A percentile compares a stretch with the other conserved stretches of the same genome.
Conservation (phyloP, 2,329 filamentous ascomycete genomes). For the Fusarium verrucosum region DNA sequence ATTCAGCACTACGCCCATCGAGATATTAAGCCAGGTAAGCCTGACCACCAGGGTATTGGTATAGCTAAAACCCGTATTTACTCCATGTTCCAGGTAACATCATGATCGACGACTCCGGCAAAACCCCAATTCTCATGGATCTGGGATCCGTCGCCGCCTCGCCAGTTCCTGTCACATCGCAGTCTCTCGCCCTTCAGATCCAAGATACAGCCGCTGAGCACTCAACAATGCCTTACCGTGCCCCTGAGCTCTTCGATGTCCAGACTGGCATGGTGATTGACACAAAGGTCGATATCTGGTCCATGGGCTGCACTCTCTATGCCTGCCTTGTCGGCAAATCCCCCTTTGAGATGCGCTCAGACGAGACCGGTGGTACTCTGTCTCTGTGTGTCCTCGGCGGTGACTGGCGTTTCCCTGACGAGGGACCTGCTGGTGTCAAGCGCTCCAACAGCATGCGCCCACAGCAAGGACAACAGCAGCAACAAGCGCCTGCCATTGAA, state of each 20-base stretch:
- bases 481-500: conserved; percentile 51
- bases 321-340: conserved; percentile 96
- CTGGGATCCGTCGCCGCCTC: conserved; percentile 89
- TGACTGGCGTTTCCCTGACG: conserved; percentile 96
- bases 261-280: conserved; percentile 92
- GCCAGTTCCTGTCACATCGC: conserved; percentile 87
- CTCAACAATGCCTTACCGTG: conserved; percentile 97
- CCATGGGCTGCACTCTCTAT: conserved; percentile 95
- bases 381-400: conserved; percentile 92
- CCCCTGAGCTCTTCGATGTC: conserved; percentile 97
- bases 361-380: conserved; percentile 93
- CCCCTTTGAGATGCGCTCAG: conserved; percentile 93
- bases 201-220: conserved; percentile 97
- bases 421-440: conserved; percentile 69
- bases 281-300: conserved; percentile 98
- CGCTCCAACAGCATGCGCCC: conserved; percentile 54
- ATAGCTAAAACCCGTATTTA: not conserved
- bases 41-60: not conserved
- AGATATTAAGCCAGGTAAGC: conserved; percentile 93
- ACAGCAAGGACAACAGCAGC: conserved; percentile 46
- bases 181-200: conserved; percentile 88
- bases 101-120: conserved; percentile 94
- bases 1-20: conserved; percentile 88
- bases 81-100: conserved; percentile 75
- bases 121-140: conserved; percentile 94